Conservation (phyloP, 129 eudicot genomes). For the Oenanthe sinensis region DNA sequence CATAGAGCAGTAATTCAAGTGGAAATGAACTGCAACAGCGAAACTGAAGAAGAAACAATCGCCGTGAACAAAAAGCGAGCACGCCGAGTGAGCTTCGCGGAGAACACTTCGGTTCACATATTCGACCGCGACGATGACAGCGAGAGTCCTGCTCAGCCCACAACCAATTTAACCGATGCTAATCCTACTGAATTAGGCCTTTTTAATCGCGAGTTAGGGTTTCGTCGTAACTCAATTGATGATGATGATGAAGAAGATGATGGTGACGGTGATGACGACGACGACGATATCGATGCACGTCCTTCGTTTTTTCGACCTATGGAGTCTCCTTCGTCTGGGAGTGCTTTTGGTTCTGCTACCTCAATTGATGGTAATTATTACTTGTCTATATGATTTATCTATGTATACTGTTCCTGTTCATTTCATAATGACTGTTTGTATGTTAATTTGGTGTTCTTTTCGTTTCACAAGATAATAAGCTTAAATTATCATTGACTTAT, state of each 20-base stretch:
- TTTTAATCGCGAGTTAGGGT: slow-evolving; percentile 24
- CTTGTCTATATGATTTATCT: background rate
- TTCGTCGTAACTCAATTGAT: slow-evolving; percentile 12
- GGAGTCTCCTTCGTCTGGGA: slow-evolving; percentile 69
- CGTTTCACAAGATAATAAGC: background rate
- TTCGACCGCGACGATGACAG: slow-evolving; percentile 72
- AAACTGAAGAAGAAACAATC: slow-evolving; percentile 38
- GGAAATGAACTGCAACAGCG: slow-evolving; percentile 30
- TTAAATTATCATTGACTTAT: background rate
- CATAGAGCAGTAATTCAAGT: background rate
- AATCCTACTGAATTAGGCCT: slow-evolving; percentile 4
- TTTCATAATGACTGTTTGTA: background rate
- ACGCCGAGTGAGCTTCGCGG: slow-evolving; percentile 95
- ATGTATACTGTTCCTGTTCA: background rate
- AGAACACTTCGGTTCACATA: slow-evolving; percentile 66
- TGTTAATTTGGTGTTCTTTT: background rate
- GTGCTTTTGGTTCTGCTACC: slow-evolving; percentile 67
- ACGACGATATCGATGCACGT: slow-evolving; percentile 29
- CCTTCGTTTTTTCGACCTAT: slow-evolving; percentile 47
- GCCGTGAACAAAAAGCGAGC: slow-evolving; percentile 49
- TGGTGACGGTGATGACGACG: slow-evolving; percentile 20
- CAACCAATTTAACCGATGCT: slow-evolving; percentile 7
- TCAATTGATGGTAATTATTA: slow-evolving; percentile 57
- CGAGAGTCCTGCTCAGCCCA: slow-evolving; percentile 33
- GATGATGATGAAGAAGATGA: slow-evolving; percentile 30